Evolutionary conservation across 306 rosid genomes (phyloP).

Genomic region (Cotoneaster glaucophyllus): DNA sequence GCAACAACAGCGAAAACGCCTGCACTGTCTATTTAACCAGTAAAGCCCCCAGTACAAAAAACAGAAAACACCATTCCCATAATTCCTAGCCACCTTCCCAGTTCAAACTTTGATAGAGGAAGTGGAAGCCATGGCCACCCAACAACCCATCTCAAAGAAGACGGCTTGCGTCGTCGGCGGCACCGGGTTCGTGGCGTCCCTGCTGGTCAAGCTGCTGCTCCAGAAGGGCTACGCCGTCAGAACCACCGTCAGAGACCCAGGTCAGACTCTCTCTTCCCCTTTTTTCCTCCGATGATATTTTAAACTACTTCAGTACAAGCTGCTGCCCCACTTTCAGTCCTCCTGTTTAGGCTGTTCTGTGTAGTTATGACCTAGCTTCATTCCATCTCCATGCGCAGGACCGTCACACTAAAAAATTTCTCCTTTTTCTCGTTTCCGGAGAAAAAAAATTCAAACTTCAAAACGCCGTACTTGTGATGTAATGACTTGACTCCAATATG

Average conservation of each 20-base stretch:
- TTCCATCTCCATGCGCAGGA: not conserved
- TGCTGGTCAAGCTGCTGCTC: constrained; percentile 56
- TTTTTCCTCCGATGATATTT: not conserved
- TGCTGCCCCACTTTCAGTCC: not conserved
- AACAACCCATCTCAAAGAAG: constrained; percentile 29
- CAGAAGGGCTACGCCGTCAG: constrained; percentile 62
- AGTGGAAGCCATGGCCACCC: constrained; percentile 31
- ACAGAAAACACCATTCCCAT: not conserved
- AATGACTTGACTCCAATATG: not conserved
- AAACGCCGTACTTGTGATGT: not conserved
- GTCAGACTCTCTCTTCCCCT: constrained; percentile 15
- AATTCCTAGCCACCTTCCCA: not conserved
- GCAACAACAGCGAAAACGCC: no score
- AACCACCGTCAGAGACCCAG: constrained; percentile 70
- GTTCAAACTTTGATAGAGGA: not conserved
- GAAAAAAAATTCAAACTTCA: not conserved
- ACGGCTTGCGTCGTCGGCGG: constrained; percentile 77
- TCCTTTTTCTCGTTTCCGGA: not conserved
- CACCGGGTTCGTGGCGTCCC: constrained; percentile 58
- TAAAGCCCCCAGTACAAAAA: not conserved
- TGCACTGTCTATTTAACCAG: not conserved
- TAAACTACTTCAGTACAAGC: no score
- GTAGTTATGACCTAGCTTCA: not conserved
- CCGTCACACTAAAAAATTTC: no score
- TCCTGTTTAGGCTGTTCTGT: not conserved